Percentiles rank a stretch among this genome's conserved stretches.
Evolutionary conservation across 2,329 filamentous ascomycete genomes (phyloP).

Genomic region (Colletotrichum musicola): DNA sequence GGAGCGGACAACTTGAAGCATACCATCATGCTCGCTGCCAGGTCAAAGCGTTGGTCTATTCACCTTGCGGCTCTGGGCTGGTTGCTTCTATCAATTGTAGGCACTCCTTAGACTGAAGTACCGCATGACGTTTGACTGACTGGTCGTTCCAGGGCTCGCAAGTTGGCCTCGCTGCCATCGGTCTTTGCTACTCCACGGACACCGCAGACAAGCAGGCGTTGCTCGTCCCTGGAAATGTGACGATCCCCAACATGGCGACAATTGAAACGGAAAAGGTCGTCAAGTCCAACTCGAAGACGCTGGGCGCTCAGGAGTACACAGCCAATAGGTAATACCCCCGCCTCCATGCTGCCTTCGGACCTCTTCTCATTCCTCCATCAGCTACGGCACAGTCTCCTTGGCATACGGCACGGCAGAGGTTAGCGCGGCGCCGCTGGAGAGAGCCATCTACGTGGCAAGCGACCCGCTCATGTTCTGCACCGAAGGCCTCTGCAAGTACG

Average conservation of each 20-base stretch:
- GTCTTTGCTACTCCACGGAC: slow-evolving; percentile 57
- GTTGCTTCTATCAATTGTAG: slow-evolving; percentile 49
- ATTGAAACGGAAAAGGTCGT: slow-evolving; percentile 49
- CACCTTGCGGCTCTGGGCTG: slow-evolving; percentile 45
- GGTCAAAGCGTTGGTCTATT: slow-evolving; percentile 45
- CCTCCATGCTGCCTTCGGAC: neutral
- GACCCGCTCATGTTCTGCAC: slow-evolving; percentile 43
- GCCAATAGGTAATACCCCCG: slow-evolving; percentile 52
- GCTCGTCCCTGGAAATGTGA: slow-evolving; percentile 49
- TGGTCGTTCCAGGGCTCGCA: slow-evolving; percentile 52
- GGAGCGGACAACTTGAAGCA: slow-evolving; percentile 48
- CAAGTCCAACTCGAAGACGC: slow-evolving; percentile 40
- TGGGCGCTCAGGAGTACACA: slow-evolving; percentile 54
- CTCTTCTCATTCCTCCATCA: neutral
- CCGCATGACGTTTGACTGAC: neutral
- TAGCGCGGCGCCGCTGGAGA: slow-evolving; percentile 43
- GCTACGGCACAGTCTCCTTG: slow-evolving; percentile 54
- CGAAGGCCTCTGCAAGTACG: slow-evolving; percentile 45
- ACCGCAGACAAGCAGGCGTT: slow-evolving; percentile 49
- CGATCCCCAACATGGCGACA: slow-evolving; percentile 51
- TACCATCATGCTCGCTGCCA: slow-evolving; percentile 45
- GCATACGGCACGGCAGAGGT: slow-evolving; percentile 43
- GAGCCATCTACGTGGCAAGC: slow-evolving; percentile 48
- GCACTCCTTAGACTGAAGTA: neutral
- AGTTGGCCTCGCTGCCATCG: slow-evolving; percentile 56